Evolutionary conservation across 257 asterid species (phyloP).

Genomic region (Plantago major): DNA sequence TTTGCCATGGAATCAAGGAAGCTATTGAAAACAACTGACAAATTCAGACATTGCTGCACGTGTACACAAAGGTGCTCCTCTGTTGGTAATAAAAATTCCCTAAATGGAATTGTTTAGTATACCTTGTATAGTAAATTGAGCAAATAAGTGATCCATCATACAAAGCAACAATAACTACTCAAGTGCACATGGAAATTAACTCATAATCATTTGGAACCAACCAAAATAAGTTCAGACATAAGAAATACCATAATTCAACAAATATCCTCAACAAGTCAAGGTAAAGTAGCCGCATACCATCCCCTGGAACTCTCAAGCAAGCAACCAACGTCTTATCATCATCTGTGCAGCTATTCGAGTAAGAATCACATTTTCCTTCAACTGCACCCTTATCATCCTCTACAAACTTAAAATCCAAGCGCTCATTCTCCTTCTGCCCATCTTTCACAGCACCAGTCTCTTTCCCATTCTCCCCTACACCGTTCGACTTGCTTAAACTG

Average conservation of each 20-base stretch:
- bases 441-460: constrained; percentile 27
- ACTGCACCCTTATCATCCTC: constrained; percentile 26
- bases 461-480: constrained; percentile 17
- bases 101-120: neutral
- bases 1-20: too few relatives aligned
- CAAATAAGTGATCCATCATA: neutral
- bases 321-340: constrained; percentile 66
- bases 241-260: neutral
- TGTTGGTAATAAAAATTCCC: neutral
- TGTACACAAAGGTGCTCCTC: neutral
- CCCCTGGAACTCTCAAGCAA: constrained; percentile 85
- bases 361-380: constrained; percentile 71
- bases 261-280: too few relatives aligned
- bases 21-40: too few relatives aligned
- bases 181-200: constrained; percentile 3
- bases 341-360: constrained; percentile 62
- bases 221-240: too few relatives aligned
- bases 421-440: constrained; percentile 34
- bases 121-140: neutral
- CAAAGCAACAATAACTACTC: neutral
- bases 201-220: neutral
- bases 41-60: too few relatives aligned
- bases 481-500: constrained; percentile 20
- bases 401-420: constrained; percentile 20
- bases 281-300: constrained; percentile 42